phyloP scores from a whole-genome alignment of 208 protist species.

The Trypanosoma lewisi region DNA sequence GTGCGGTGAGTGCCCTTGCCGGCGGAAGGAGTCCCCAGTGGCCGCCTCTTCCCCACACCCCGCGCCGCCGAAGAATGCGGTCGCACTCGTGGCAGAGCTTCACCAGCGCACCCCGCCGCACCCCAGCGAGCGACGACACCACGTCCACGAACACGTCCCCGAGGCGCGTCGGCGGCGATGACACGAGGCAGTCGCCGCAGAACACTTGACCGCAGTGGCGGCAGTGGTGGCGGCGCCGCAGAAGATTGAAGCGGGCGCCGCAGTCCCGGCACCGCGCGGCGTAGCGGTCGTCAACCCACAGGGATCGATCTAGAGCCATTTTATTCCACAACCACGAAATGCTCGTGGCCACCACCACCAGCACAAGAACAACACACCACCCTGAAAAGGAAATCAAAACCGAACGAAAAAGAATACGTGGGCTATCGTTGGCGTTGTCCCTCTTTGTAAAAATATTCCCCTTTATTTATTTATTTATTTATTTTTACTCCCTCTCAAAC shows the following conservation, averaged over 20 bases:
- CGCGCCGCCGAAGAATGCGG: conserved; percentile 17
- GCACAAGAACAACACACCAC: too few species aligned
- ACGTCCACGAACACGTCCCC: conserved; percentile 10
- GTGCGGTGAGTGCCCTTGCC: neutral
- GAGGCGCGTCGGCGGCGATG: conserved; percentile 1
- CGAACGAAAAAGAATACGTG: too few species aligned
- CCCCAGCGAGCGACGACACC: conserved; percentile 5
- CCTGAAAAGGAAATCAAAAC: too few species aligned
- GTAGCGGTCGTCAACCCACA: conserved; percentile 83
- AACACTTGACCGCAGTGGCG: conserved; percentile 81
- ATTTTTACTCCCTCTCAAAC: neutral
- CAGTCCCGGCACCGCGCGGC: conserved; percentile 63
- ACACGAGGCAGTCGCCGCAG: conserved; percentile 57
- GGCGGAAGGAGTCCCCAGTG: neutral
- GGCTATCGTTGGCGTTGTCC: too few species aligned
- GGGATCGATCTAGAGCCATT: conserved; percentile 30
- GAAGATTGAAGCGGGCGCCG: conserved; percentile 50
- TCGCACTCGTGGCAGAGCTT: conserved; percentile 41
- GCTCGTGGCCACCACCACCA: too few species aligned
- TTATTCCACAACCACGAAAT: too few species aligned
- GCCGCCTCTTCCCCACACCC: neutral
- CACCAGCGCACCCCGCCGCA: conserved; percentile 3
- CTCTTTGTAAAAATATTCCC: neutral
- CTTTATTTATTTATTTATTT: conserved; percentile 16
- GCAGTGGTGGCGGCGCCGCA: conserved; percentile 78